Evolutionary conservation across 192 early-diverging fungal species (phyloP).

Genomic region (Umbelopsis isabellina): DNA sequence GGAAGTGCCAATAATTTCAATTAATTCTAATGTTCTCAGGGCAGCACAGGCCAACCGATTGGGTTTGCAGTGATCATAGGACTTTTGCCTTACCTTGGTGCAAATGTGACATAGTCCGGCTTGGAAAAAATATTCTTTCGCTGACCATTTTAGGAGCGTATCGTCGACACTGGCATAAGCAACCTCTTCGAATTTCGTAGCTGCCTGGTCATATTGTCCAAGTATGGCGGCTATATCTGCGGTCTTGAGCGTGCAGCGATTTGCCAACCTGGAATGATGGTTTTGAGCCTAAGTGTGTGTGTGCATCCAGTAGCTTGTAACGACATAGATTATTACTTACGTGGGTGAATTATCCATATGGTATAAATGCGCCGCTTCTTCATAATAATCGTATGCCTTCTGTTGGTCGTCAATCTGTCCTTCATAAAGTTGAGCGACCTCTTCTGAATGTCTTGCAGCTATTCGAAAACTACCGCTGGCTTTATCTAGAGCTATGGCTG

Average conservation of each 20-base stretch:
- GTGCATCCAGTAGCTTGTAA: background rate
- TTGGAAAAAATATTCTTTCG: conserved; percentile 97
- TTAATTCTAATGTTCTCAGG: no score
- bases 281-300: background rate
- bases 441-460: conserved; percentile 47
- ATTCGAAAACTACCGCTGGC: conserved; percentile 8
- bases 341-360: conserved; percentile 85
- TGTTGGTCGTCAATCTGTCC: conserved; percentile 82
- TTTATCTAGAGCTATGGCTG: conserved; percentile 80
- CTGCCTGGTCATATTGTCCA: conserved; percentile 85
- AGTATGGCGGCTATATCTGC: conserved; percentile 88
- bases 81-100: conserved; percentile 57
- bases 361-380: conserved; percentile 92
- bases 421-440: conserved; percentile 73
- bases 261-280: conserved; percentile 66
- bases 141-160: conserved; percentile 90
- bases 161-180: conserved; percentile 85
- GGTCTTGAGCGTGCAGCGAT: conserved; percentile 89
- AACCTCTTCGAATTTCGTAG: conserved; percentile 87
- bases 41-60: no score
- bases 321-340: conserved; percentile 47
- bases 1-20: background rate
- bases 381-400: conserved; percentile 85
- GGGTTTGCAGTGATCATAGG: no score
- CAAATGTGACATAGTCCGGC: conserved; percentile 91